Evolutionary conservation across 306 rosid species (phyloP), one percentile per base, ranked within the genome.

Genomic region (Notholithocarpus densiflorus): DNA sequence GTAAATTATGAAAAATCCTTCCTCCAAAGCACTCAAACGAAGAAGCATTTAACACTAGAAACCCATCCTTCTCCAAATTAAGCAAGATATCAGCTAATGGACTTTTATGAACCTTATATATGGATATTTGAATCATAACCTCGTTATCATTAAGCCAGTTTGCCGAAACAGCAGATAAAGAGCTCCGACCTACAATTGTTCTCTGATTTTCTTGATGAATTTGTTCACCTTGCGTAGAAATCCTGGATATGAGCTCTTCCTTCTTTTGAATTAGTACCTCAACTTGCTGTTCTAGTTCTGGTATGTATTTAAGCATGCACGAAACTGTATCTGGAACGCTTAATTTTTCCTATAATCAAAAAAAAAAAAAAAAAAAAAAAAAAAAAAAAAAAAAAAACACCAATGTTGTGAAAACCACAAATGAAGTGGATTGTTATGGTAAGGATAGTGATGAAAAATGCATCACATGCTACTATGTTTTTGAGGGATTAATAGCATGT

Each of bases 251-350:
- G 19, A 89, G 86, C 77, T 82, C 92, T 45, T 87, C 90, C 71
- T 87, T 91, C 65, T 85, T 93, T 78, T 65, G 75, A 1, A 62
- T 76, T 32, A 93, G 88, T 29, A 55, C 91, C 73, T 89, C 82
- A 55, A 91, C 90, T 71, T 89, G 90, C 40, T 82, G 76, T 20
- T 87, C 88, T 14, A 93, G 85, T 76, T 89, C 90, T 2, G 97
- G 97, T 78, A 93, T 87, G 81, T 88, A 91, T 7, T 84, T 88
- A 27, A 89, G 32, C 5, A 84, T 93, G 11, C 73, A 80, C 0
- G 93, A 86, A 80, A 93, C 81, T 68, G 92, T 90, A 5, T 83
- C 82, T 0, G 97, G 98, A 64, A 86, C n/a, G n/a, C n/a, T n/a
- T n/a, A n/a, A n/a, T n/a, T n/a, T n/a, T n/a, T n/a, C n/a, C n/a